These are phyloP conservation scores for Graphilbum fragrans DNA, from an alignment of 2,329 filamentous ascomycete genomes.

Conservation along the genomic window DNA sequence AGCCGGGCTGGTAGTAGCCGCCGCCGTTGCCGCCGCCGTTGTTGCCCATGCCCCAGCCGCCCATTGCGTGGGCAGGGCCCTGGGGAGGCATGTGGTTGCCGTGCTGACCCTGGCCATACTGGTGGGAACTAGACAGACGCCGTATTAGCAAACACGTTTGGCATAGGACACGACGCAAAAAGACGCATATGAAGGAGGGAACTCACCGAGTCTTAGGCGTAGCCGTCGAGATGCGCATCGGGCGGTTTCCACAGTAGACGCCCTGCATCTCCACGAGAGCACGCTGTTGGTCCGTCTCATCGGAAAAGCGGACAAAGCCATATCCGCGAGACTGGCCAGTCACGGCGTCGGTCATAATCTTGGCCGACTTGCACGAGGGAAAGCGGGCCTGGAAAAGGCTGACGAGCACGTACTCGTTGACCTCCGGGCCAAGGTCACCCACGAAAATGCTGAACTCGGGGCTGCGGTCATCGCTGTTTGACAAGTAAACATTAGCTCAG, in stretches of 20 bases:
- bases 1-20: conserved; percentile 22
- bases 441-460: conserved; percentile 98
- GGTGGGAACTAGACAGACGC: conserved; percentile 20
- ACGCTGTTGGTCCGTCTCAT: conserved; percentile 91
- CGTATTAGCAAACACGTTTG: no score
- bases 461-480: conserved; percentile 74
- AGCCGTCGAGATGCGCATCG: conserved; percentile 96
- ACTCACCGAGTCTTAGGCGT: conserved; percentile 80
- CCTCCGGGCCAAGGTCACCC: conserved; percentile 91
- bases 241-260: conserved; percentile 95
- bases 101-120: conserved; percentile 23
- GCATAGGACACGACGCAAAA: background rate
- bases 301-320: conserved; percentile 93
- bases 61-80: conserved; percentile 27
- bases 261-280: conserved; percentile 97
- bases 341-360: conserved; percentile 99
- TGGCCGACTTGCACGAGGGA: conserved; percentile 95
- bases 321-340: conserved; percentile 96
- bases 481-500: conserved; percentile 5
- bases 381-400: conserved; percentile 95
- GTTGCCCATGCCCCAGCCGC: conserved; percentile 23
- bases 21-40: conserved; percentile 14
- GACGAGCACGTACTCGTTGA: conserved; percentile 96
- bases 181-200: background rate
- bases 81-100: conserved; percentile 25